Evolutionary conservation across 164 flowering plant species (phyloP).

Genomic region (Akebia trifoliata): DNA sequence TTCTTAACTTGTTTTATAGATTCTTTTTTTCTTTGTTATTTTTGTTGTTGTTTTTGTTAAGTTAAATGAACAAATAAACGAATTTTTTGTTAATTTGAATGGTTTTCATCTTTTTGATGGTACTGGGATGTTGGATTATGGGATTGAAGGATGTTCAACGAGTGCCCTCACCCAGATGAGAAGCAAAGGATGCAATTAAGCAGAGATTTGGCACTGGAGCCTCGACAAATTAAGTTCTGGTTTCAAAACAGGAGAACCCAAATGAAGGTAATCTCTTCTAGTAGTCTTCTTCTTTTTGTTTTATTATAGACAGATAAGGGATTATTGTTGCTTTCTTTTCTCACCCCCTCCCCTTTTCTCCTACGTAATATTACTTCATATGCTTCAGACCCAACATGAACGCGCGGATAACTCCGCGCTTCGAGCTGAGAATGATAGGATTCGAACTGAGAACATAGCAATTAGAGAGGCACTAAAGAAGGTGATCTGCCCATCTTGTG

Average conservation of each 20-base stretch:
- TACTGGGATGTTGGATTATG: too few species aligned
- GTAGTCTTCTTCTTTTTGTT: background rate
- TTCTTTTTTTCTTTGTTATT: too few species aligned
- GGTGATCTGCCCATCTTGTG: slow-evolving; percentile 79
- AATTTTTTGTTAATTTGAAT: background rate
- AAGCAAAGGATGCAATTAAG: slow-evolving; percentile 61
- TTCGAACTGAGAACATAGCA: slow-evolving; percentile 76
- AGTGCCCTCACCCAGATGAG: slow-evolving; percentile 89
- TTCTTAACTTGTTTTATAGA: too few species aligned
- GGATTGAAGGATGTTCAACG: slow-evolving; percentile 63
- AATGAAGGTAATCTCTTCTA: slow-evolving; percentile 63
- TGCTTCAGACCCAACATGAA: slow-evolving; percentile 63
- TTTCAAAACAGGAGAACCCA: slow-evolving; percentile 84
- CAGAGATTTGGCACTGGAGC: slow-evolving; percentile 65
- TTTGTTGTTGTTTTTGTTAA: too few species aligned
- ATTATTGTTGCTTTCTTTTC: background rate
- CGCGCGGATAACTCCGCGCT: slow-evolving; percentile 66
- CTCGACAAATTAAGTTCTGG: slow-evolving; percentile 92
- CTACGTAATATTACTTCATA: background rate
- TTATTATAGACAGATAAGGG: background rate
- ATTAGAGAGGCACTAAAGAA: slow-evolving; percentile 77
- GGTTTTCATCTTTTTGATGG: slow-evolving; percentile 5
- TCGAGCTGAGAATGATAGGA: slow-evolving; percentile 69
- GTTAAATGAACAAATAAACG: background rate
- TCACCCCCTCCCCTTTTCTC: background rate